A percentile compares a stretch with the other conserved stretches of the same genome.
These are phyloP conservation scores for Colletotrichum camelliae DNA, from an alignment of 2,329 filamentous ascomycete genomes.

Conservation along the genomic window DNA sequence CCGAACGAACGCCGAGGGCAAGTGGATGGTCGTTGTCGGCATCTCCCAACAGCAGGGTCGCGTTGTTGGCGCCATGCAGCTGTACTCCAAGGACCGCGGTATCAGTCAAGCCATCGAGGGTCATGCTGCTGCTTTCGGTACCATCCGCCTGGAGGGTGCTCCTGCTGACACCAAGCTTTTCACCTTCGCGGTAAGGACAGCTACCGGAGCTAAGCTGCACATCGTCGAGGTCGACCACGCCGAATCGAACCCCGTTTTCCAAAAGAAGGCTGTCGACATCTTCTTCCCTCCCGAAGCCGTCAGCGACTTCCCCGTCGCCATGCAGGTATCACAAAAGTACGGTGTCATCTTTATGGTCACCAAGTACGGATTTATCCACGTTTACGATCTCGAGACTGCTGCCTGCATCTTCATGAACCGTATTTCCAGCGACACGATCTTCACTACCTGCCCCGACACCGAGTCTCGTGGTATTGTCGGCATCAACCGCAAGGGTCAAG, in stretches of 20 bases:
- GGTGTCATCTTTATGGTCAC: slow-evolving; percentile 97
- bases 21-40: slow-evolving; percentile 98
- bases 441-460: slow-evolving; percentile 86
- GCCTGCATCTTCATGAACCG: slow-evolving; percentile 99
- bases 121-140: slow-evolving; percentile 93
- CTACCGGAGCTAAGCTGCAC: slow-evolving; percentile 91
- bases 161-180: slow-evolving; percentile 93
- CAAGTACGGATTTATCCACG: slow-evolving; percentile 98
- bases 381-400: slow-evolving; percentile 96
- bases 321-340: slow-evolving; percentile 97
- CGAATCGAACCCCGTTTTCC: slow-evolving; percentile 85
- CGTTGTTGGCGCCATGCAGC: slow-evolving; percentile 94
- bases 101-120: slow-evolving; percentile 99
- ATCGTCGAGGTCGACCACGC: slow-evolving; percentile 97
- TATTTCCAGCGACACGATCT: slow-evolving; percentile 98
- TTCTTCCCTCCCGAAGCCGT: slow-evolving; percentile 96
- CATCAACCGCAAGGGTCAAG: slow-evolving; percentile 97
- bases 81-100: slow-evolving; percentile 93
- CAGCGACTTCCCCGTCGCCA: slow-evolving; percentile 97
- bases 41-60: slow-evolving; percentile 93
- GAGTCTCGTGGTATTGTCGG: slow-evolving; percentile 89
- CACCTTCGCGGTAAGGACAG: slow-evolving; percentile 91
- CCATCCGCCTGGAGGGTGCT: slow-evolving; percentile 85
- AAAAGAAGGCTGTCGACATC: slow-evolving; percentile 96
- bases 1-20: slow-evolving; percentile 91